Evolutionary conservation across 1,284 basidiomycete genomes (phyloP).

Genomic region (Tilletia setariae): DNA sequence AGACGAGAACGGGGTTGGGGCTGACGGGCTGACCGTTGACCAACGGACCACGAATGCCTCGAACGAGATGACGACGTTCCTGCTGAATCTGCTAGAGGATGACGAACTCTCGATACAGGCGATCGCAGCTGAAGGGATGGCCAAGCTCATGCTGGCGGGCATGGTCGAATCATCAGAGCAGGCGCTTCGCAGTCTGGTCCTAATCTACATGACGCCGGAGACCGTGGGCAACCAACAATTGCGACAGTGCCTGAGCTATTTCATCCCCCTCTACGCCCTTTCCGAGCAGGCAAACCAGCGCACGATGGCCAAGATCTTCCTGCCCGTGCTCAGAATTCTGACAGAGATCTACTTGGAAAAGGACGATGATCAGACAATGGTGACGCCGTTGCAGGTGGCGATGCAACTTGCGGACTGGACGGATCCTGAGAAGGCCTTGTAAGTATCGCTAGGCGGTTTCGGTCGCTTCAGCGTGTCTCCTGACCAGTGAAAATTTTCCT

Average conservation of each 20-base stretch:
- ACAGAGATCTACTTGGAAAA: conserved; percentile 68
- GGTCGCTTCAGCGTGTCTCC: too few species aligned
- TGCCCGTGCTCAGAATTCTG: conserved; percentile 71
- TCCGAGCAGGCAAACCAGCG: conserved; percentile 76
- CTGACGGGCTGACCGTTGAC: background rate
- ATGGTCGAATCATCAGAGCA: conserved; percentile 53
- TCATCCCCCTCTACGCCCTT: conserved; percentile 90
- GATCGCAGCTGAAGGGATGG: conserved; percentile 74
- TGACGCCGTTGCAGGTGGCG: conserved; percentile 74
- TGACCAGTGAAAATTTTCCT: background rate
- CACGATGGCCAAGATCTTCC: conserved; percentile 76
- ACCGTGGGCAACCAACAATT: conserved; percentile 80
- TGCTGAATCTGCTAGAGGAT: conserved; percentile 61
- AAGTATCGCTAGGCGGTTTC: conserved; percentile 48
- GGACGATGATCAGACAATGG: conserved; percentile 74
- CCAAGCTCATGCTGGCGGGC: conserved; percentile 84
- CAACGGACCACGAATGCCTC: conserved; percentile 25
- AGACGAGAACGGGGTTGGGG: background rate
- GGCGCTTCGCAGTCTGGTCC: conserved; percentile 71
- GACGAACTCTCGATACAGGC: conserved; percentile 73
- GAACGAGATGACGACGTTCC: conserved; percentile 41
- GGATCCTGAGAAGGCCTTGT: conserved; percentile 77
- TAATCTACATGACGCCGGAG: conserved; percentile 82
- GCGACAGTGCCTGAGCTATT: conserved; percentile 89
- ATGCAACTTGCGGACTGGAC: conserved; percentile 89